phyloP scores from a whole-genome alignment of 768 basidiomycete species.

The Russula sp. region DNA sequence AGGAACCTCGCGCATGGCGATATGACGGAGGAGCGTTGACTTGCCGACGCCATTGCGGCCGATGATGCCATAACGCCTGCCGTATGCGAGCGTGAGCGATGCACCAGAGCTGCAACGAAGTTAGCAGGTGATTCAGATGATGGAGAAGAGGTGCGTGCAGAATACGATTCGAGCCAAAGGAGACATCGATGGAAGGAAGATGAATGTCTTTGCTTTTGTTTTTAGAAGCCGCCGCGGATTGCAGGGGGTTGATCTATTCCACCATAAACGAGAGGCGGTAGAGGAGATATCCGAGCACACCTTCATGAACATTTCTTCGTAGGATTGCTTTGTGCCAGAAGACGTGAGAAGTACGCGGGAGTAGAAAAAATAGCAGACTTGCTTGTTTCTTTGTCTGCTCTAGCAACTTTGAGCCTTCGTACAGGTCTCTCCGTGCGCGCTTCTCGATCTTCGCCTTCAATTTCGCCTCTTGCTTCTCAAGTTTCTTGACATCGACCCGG shows the following conservation, averaged over 20 bases:
- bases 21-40: constrained; percentile 89
- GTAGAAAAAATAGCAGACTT: constrained; percentile 14
- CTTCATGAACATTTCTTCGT: constrained; percentile 99
- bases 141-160: constrained; percentile 41
- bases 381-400: constrained; percentile 90
- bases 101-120: constrained; percentile 59
- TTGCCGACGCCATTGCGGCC: constrained; percentile 81
- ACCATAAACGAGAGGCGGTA: neutral
- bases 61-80: constrained; percentile 86
- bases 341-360: neutral
- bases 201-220: constrained; percentile 98
- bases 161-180: constrained; percentile 91
- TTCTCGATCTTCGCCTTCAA: constrained; percentile 98
- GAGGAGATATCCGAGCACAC: constrained; percentile 29
- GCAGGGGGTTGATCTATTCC: constrained; percentile 81
- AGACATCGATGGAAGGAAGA: constrained; percentile 90
- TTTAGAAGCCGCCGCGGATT: constrained; percentile 66
- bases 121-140: neutral
- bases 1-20: constrained; percentile 90
- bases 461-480: constrained; percentile 96
- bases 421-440: constrained; percentile 80
- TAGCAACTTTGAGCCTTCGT: constrained; percentile 93
- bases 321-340: constrained; percentile 64
- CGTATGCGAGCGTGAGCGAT: constrained; percentile 78
- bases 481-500: constrained; percentile 88